phyloP scores from a whole-genome alignment of 2,329 filamentous ascomycete species.

The Epichloe gansuensis region DNA sequence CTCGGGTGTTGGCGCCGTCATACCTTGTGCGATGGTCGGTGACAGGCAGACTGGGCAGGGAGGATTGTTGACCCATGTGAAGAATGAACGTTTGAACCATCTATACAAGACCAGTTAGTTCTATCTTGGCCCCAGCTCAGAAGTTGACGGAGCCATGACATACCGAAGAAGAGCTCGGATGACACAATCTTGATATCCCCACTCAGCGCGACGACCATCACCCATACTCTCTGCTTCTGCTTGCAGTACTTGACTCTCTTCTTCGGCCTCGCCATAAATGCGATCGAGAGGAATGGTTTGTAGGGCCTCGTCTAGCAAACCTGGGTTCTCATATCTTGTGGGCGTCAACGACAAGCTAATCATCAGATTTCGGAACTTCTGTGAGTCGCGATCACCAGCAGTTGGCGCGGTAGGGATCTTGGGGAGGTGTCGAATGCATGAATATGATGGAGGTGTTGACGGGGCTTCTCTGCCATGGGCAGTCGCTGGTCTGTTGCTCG shows the following conservation, averaged over 20 bases:
- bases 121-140: not conserved
- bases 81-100: conserved; percentile 94
- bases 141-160: conserved; percentile 17
- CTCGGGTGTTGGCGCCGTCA: conserved; percentile 75
- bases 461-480: conserved; percentile 25
- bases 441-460: conserved; percentile 34
- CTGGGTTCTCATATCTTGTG: conserved; percentile 91
- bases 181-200: conserved; percentile 97
- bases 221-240: conserved; percentile 83
- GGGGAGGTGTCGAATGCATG: conserved; percentile 37
- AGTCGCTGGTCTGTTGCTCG: conserved; percentile 33
- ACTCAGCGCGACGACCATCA: conserved; percentile 67
- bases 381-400: conserved; percentile 48
- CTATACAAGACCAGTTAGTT: conserved; percentile 12
- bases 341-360: conserved; percentile 80
- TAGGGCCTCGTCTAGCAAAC: conserved; percentile 82
- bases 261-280: conserved; percentile 88
- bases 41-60: conserved; percentile 70
- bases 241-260: conserved; percentile 77
- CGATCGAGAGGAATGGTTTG: conserved; percentile 76
- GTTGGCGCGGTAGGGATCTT: conserved; percentile 61
- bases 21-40: conserved; percentile 71
- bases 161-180: conserved; percentile 76
- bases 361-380: conserved; percentile 71
- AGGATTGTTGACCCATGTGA: conserved; percentile 94